Percentiles rank a stretch among this genome's conserved stretches.
phyloP scores from a whole-genome alignment of 2,329 filamentous ascomycete species.

The Nemania diffusa region DNA sequence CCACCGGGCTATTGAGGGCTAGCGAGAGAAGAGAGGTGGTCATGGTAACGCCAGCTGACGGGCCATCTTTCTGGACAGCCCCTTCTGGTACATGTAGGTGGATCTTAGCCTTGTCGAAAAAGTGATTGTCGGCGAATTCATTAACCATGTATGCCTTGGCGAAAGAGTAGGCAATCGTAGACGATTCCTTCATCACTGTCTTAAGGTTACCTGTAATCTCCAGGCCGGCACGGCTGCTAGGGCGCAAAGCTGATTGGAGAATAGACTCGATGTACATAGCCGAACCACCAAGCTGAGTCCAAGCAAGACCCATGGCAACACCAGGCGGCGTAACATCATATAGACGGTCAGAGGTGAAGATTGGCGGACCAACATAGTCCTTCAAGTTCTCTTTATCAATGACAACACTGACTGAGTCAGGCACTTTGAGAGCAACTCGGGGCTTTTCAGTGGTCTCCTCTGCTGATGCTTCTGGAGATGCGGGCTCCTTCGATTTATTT shows the following conservation, averaged over 20 bases:
- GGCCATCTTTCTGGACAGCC: slow-evolving; percentile 93
- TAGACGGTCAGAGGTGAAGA: slow-evolving; percentile 94
- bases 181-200: slow-evolving; percentile 98
- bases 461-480: slow-evolving; percentile 55
- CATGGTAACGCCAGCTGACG: slow-evolving; percentile 97
- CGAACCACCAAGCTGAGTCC: slow-evolving; percentile 96
- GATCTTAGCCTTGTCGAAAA: slow-evolving; percentile 95
- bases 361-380: slow-evolving; percentile 94
- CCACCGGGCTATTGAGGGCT: slow-evolving; percentile 79
- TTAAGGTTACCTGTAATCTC: slow-evolving; percentile 96
- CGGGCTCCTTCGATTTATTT: slow-evolving; percentile 61
- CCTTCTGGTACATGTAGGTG: slow-evolving; percentile 98
- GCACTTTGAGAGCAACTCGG: slow-evolving; percentile 81
- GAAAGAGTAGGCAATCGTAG: slow-evolving; percentile 94
- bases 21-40: slow-evolving; percentile 90
- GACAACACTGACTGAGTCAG: slow-evolving; percentile 84
- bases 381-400: slow-evolving; percentile 92
- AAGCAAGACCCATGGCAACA: slow-evolving; percentile 97
- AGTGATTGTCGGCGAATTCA: slow-evolving; percentile 88
- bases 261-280: slow-evolving; percentile 98
- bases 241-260: slow-evolving; percentile 81
- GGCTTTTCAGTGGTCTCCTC: slow-evolving; percentile 77
- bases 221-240: slow-evolving; percentile 78
- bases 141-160: slow-evolving; percentile 88
- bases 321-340: slow-evolving; percentile 94